Evolutionary conservation across 345 rosid species (phyloP), one percentile per base, ranked within the genome.

Genomic region (Acer saccharum): DNA sequence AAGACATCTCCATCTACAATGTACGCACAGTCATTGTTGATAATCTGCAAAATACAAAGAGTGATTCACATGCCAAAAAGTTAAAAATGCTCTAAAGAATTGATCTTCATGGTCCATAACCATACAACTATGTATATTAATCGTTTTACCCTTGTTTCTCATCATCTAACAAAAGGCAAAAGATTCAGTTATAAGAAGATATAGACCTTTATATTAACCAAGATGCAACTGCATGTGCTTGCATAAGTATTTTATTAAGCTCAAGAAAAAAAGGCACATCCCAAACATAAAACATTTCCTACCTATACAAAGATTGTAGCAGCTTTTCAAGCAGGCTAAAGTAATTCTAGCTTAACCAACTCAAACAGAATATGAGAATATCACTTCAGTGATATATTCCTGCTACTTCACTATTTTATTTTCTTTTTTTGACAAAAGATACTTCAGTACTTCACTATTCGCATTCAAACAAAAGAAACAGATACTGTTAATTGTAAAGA

Each of bases 1-100:
- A 88, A 93, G 77, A 93, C 97, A 81, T 93, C 97, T 9, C 97
- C 97, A 17, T 85, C 95, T 69, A 88, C 95, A 10, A 55, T 85
- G 74, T 91, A 96, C 23, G 90, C 99, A 80, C 74, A 90, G 72
- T 75, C 97, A 21, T 94, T 94, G 66, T 89, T 77, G 55, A 96
- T 91, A 64, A 92, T 94, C 99, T 94, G 90, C 84, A 86, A 16
- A 77, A 82, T 60, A 23, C 54, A 78, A 25, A 71, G 41, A 65
- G 46, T 60, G 25, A 55, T 41, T 73, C 65, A 50, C 13, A 54
- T 43, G 20, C n/a, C 32, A 44, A 60, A 10, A 64, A 50, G 29
- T 32, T 27, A 20, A n/a, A 52, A 64, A 75, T n/a, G 43, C 52
- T 46, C n/a, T 17, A 18, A 64, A 43, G 46, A 46, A 6, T 2